Base-by-base conservation (phyloP, 352 stramenopile species). In the Globisporangium acanthophoron region DNA sequence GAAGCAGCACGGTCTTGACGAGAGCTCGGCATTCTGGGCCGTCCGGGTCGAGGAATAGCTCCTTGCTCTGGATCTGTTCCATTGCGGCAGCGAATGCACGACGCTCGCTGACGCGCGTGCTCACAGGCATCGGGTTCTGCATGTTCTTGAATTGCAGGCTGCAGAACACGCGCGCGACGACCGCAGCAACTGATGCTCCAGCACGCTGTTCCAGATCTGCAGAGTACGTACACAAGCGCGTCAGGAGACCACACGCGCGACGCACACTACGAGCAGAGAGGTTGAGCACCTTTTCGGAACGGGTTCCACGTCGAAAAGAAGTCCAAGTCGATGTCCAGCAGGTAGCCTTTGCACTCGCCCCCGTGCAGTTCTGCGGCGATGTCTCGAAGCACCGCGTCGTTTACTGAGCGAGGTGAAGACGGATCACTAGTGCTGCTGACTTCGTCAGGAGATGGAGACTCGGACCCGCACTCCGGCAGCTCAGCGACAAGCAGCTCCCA, bases 221-320 rank as follows among this genome's bases (percentile, higher is more conserved):
- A 20, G 9, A 9, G n/a, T 13, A 29, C 9, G 18, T 2, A 9
- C 24, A 48, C 27, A 11, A 53, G 16, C 18, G 27, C 5, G 21
- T 24, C 5, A 12, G 6, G 5, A 4, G 3, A 16, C 18, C 12
- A 29, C 5, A 24, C 16, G 27, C 18, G 11, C 37, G n/a, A 11
- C n/a, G 2, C 11, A 29, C 3, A 16, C 15, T 29, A n/a, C 1
- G 4, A 29, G 29, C 15, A 40, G 15, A 40, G 15, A 9, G 7
- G 13, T 44, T 8, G 35, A 18, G 33, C 33, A 85, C 79, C 75
- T 80, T 73, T 76, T 12, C 70, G 76, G 50, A 96, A 96, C 7
- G 87, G 87, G 40, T 93, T 88, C 78, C 83, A 88, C 5, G 85
- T 94, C 18, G 85, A 93, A 61, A 95, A 96, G 62, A 92, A 96